These are phyloP conservation scores for Boletus rubescentipes DNA, from an alignment of 768 basidiomycete genomes.

Conservation along the genomic window DNA sequence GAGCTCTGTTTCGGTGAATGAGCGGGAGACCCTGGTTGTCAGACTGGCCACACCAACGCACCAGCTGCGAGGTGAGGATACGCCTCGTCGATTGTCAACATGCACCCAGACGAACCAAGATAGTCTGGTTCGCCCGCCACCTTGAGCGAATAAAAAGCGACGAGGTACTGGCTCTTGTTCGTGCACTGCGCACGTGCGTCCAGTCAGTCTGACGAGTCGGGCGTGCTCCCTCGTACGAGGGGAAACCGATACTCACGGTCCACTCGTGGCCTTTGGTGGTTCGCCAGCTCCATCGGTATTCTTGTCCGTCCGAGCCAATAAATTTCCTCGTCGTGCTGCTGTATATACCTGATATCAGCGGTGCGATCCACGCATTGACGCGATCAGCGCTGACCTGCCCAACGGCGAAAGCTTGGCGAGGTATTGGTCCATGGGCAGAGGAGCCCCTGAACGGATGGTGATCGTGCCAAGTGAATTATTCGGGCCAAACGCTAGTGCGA, in stretches of 20 bases:
- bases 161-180: constrained; percentile 46
- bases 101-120: constrained; percentile 54
- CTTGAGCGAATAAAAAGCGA: constrained; percentile 63
- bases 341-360: constrained; percentile 8
- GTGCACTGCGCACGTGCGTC: constrained; percentile 45
- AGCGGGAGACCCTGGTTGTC: constrained; percentile 11
- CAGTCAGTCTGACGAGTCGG: background rate
- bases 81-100: constrained; percentile 61
- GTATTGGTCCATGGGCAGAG: constrained; percentile 52
- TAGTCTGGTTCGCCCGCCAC: constrained; percentile 55
- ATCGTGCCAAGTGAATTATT: constrained; percentile 53
- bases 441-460: constrained; percentile 37
- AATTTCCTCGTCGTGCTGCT: constrained; percentile 54
- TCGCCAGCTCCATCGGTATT: constrained; percentile 60
- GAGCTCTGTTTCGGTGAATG: constrained; percentile 43
- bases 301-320: constrained; percentile 54
- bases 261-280: constrained; percentile 55
- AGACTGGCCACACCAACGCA: constrained; percentile 28
- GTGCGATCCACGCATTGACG: background rate
- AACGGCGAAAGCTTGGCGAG: constrained; percentile 40
- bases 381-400: constrained; percentile 41
- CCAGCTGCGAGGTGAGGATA: constrained; percentile 57
- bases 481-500: constrained; percentile 52
- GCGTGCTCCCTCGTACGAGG: background rate
- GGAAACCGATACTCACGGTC: constrained; percentile 45